Base-by-base conservation (phyloP, 257 asterid genomes). In the Plantago elongata region DNA sequence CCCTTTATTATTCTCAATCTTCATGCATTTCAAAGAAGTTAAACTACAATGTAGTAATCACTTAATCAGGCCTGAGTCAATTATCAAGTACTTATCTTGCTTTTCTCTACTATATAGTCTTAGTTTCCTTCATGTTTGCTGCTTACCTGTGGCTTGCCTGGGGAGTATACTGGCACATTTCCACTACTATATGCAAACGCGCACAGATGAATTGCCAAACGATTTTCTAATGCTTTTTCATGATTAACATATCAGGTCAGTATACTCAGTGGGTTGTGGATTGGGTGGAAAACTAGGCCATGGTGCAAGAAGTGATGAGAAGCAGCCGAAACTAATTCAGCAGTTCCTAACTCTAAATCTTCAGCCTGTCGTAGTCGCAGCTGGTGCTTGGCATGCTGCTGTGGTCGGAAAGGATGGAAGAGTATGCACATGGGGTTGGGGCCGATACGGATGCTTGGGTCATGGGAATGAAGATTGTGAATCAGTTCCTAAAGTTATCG, bases 371-470 rank as follows among this genome's bases (percentile, higher is more conserved):
- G 99, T 84, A 38, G 95, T 94, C 67, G 92, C 99, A 8, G 96
- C 99, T 0, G 99, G 99, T 54, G 95, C 99, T 65, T 94, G 99
- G 99, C 99, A 94, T 54, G 96, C 99, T 48, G 99, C 99, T 40
- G 99, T 87, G 50, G 99, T 87, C 0, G 99, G 97, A 57, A 85
- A 78, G 61, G 99, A 94, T 49, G 99, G 99, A 48, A 71, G 97
- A 57, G 99, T 94, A 3, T 94, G 99, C 77, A 94, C 99, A 0
- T 94, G 99, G 99, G 99, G 99, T 9, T 94, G 99, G 99, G 99
- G 99, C 1, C 92, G 96, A 17, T 87, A 90, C 27, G 99, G 99
- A 5, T 94, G 99, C 80, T 83, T 94, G 79, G 99, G 99, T 46
- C 99, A 94, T 47, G 97, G 99, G 3, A 94, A 90, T 37, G 96